Evolutionary conservation across 2,329 filamentous ascomycete species (phyloP).

Genomic region (Septoria petroselini): DNA sequence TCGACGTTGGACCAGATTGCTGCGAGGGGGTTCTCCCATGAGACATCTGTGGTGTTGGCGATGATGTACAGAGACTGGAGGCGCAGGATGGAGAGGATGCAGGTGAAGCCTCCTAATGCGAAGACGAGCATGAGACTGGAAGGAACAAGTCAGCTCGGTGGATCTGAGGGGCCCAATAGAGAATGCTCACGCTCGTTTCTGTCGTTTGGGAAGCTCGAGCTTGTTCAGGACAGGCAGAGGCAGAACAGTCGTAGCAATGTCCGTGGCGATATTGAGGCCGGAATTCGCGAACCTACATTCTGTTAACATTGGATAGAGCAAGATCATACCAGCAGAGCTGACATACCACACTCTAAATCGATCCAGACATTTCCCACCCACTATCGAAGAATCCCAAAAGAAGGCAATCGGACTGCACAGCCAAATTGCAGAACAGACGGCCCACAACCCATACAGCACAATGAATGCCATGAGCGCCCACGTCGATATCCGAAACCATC

Average conservation of each 20-base stretch:
- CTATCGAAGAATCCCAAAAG: slow-evolving; percentile 42
- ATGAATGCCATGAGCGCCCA: slow-evolving; percentile 35
- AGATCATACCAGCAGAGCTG: no score
- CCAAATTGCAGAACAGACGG: slow-evolving; percentile 41
- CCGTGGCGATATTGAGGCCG: slow-evolving; percentile 39
- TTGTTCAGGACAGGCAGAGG: slow-evolving; percentile 37
- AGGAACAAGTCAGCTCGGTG: no score
- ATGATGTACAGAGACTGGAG: slow-evolving; percentile 32
- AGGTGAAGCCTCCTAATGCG: slow-evolving; percentile 36
- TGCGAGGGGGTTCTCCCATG: slow-evolving; percentile 35
- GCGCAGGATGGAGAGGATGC: slow-evolving; percentile 36
- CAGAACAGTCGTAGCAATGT: slow-evolving; percentile 37
- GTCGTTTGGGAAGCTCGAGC: slow-evolving; percentile 37
- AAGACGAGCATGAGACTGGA: slow-evolving; percentile 36
- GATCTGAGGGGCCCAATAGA: no score
- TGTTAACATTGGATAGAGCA: no score
- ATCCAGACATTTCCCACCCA: slow-evolving; percentile 40
- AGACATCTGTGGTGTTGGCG: slow-evolving; percentile 28
- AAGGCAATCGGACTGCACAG: slow-evolving; percentile 44
- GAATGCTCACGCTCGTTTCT: slow-evolving; percentile 30
- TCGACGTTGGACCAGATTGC: slow-evolving; percentile 40
- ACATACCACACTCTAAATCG: slow-evolving; percentile 43
- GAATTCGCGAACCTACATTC: slow-evolving; percentile 38
- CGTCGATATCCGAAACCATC: slow-evolving; percentile 37
- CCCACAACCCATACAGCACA: slow-evolving; percentile 35